Percentiles rank a stretch among this genome's conserved stretches.
Conservation (phyloP, 768 basidiomycete species). For the Leccinum variicolor region DNA sequence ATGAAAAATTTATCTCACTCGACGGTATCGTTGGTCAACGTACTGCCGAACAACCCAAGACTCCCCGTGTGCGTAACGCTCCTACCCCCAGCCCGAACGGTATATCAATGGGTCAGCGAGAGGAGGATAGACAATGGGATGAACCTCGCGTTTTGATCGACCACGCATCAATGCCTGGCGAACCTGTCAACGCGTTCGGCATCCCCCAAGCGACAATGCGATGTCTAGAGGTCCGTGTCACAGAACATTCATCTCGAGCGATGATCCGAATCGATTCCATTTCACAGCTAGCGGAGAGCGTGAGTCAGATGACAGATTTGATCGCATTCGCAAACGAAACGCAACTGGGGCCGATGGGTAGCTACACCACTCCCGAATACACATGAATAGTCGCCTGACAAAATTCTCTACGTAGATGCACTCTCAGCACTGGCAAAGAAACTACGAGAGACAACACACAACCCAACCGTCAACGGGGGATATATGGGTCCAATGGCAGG, state of each 20-base stretch:
- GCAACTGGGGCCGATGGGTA: slow-evolving; percentile 64
- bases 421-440: slow-evolving; percentile 38
- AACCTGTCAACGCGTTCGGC: slow-evolving; percentile 85
- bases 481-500: slow-evolving; percentile 17
- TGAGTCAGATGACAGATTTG: slow-evolving; percentile 75
- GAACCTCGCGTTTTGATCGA: slow-evolving; percentile 62
- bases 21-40: slow-evolving; percentile 57
- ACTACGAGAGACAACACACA: slow-evolving; percentile 32
- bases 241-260: neutral
- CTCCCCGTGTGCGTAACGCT: slow-evolving; percentile 32
- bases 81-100: slow-evolving; percentile 35
- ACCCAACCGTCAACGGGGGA: slow-evolving; percentile 12
- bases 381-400: slow-evolving; percentile 22
- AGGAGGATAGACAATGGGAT: slow-evolving; percentile 63
- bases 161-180: slow-evolving; percentile 65
- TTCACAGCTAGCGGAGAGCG: slow-evolving; percentile 72
- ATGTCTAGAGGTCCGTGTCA: slow-evolving; percentile 65
- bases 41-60: slow-evolving; percentile 39
- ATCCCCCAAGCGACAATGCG: slow-evolving; percentile 89
- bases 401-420: slow-evolving; percentile 39
- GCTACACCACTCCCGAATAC: slow-evolving; percentile 31
- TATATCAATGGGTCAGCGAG: slow-evolving; percentile 26
- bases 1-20: slow-evolving; percentile 73
- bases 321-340: slow-evolving; percentile 59
- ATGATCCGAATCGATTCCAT: slow-evolving; percentile 5